phyloP scores from a whole-genome alignment of 2,329 filamentous ascomycete genomes.

The Ceratocystis destructans region DNA sequence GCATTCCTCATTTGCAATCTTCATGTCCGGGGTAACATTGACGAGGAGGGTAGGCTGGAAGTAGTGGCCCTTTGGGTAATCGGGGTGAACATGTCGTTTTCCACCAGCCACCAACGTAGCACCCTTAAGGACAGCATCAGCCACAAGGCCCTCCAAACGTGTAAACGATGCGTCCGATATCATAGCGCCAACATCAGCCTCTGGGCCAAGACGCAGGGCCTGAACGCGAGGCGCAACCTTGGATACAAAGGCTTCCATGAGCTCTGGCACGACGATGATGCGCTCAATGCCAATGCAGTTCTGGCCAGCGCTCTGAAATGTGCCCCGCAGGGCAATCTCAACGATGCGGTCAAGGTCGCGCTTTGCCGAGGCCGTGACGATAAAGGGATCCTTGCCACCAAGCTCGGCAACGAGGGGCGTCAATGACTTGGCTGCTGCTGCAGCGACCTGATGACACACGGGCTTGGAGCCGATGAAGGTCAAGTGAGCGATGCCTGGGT shows the following conservation, averaged over 20 bases:
- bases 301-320: constrained; percentile 89
- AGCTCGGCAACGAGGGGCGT: constrained; percentile 83
- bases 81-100: constrained; percentile 54
- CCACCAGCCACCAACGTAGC: constrained; percentile 75
- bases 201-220: constrained; percentile 60
- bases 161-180: constrained; percentile 67
- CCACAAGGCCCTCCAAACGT: constrained; percentile 61
- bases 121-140: constrained; percentile 62
- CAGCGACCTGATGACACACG: constrained; percentile 77
- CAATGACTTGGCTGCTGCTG: constrained; percentile 71
- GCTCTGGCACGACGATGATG: constrained; percentile 63
- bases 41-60: constrained; percentile 81
- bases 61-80: constrained; percentile 70
- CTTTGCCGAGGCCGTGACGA: constrained; percentile 67
- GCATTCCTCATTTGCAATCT: constrained; percentile 76
- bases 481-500: constrained; percentile 70
- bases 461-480: constrained; percentile 90
- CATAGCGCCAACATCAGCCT: constrained; percentile 76
- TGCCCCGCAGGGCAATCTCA: constrained; percentile 77
- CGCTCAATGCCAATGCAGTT: constrained; percentile 98
- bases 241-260: constrained; percentile 59
- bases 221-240: constrained; percentile 61
- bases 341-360: constrained; percentile 56
- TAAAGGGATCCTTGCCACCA: constrained; percentile 85
- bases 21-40: constrained; percentile 78